A percentile compares a stretch with the other conserved stretches of the same genome.
Conservation (phyloP, 306 rosid genomes). For the Prunus kanzakura region DNA sequence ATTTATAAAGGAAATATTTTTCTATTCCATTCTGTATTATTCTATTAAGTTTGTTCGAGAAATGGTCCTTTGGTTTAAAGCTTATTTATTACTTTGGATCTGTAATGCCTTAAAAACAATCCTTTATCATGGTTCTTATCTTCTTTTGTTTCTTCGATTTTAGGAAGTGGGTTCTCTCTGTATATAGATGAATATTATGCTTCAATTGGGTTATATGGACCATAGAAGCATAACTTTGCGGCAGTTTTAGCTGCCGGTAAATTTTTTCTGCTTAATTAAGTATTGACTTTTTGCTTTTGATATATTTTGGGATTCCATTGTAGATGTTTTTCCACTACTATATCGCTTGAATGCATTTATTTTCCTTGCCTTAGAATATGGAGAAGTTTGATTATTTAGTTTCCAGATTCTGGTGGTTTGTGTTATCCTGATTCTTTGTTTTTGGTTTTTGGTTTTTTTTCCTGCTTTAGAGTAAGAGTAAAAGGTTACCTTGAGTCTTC, state of each 20-base stretch:
- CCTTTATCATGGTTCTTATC: constrained; percentile 3
- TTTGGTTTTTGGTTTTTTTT: too few relatives aligned
- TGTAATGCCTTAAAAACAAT: constrained; percentile 18
- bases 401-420: neutral
- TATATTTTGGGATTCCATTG: neutral
- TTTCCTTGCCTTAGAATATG: neutral
- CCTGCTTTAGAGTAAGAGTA: too few relatives aligned
- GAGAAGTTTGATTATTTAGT: neutral
- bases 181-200: neutral
- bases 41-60: constrained; percentile 20
- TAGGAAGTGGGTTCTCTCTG: neutral
- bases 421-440: too few relatives aligned
- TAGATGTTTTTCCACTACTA: neutral
- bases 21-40: neutral
- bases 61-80: constrained; percentile 6
- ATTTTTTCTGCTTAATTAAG: neutral
- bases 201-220: constrained; percentile 12
- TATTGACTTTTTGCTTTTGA: neutral
- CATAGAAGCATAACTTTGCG: neutral
- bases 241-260: constrained; percentile 1
- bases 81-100: constrained; percentile 34
- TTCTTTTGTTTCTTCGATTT: neutral
- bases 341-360: neutral
- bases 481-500: too few relatives aligned
- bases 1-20: constrained; percentile 25